Base-by-base conservation (phyloP, 768 basidiomycete species). In the Tulasnella sp. region DNA sequence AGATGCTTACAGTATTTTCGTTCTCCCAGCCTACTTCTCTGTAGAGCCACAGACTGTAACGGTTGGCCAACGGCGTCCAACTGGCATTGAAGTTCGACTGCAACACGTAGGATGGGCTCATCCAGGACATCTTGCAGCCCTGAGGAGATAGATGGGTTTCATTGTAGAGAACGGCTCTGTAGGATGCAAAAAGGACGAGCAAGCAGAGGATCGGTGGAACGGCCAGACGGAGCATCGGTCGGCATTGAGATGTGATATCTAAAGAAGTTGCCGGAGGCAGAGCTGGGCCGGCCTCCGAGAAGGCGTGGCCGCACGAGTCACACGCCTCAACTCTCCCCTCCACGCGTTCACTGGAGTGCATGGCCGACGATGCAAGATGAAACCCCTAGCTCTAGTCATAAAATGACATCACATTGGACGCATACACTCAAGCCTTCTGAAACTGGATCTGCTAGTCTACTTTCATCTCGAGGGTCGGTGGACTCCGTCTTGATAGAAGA, bases 111-210 rank as follows among this genome's bases (percentile, higher is more conserved):
- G 93, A 93, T 3, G 97, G 97, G 3, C 91, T 93, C 96, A 97
- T 98, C 88, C 91, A 96, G 76, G 95, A 95, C 96, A 98, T 98
- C 48, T 93, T 90, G 85, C 96, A 98, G 90, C 94, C 94, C 88
- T 95, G 93, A 6, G 94, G 93, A 0, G 94, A 95, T 31, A 81
- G 46, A 27, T 31, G 24, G 31, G 24, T 56, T 31, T 75, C 74
- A 81, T 80, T 80, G 62, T 80, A 74, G 18, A 16, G n/a, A n/a
- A 79, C 68, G 14, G 78, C 62, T 8, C 21, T 3, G 58, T 68
- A 62, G 18, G 52, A 58, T 39, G 56, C 31, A 38, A 77, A 40
- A 5, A 77, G 42, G 6, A 75, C 75, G 2, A 75, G 52, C 9
- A 75, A 21, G 27, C 44, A 48, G 39, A 75, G n/a, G 19, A 56